Conservation (phyloP, 2,329 filamentous ascomycete genomes). For the Colletotrichum theobromicola region DNA sequence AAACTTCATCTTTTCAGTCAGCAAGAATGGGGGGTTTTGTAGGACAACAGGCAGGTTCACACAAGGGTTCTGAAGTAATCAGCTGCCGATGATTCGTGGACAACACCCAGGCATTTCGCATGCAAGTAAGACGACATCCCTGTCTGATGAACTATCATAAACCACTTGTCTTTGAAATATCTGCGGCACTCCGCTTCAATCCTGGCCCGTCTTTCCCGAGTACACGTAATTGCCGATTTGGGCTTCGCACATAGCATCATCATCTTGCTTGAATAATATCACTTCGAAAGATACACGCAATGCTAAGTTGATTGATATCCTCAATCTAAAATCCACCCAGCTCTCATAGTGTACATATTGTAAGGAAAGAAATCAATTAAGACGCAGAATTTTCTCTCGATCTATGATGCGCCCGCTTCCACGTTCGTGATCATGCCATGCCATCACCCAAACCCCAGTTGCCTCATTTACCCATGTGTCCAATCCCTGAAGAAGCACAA, state of each 20-base stretch:
- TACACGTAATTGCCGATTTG: not conserved
- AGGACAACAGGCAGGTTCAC: not conserved
- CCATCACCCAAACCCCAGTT: not conserved
- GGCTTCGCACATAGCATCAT: not conserved
- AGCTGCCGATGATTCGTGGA: not conserved
- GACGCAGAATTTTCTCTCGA: not conserved
- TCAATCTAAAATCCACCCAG: not conserved
- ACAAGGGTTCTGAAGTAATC: not conserved
- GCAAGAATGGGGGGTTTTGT: not conserved
- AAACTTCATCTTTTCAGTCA: not conserved
- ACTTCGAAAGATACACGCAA: not conserved
- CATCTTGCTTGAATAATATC: not conserved
- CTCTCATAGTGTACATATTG: not conserved
- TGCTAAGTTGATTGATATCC: not conserved
- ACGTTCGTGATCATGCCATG: not conserved
- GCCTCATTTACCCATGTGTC: not conserved
- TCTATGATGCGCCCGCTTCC: constrained; percentile 13
- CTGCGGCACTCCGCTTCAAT: not conserved
- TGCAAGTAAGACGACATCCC: not conserved
- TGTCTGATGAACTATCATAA: not conserved
- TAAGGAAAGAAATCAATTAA: not conserved
- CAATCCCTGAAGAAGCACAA: not conserved
- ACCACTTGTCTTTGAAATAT: not conserved
- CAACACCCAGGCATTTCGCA: not conserved
- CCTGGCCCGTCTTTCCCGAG: not conserved